Evolutionary conservation across 208 protist genomes (phyloP).

Genomic region (Leishmania tropica): DNA sequence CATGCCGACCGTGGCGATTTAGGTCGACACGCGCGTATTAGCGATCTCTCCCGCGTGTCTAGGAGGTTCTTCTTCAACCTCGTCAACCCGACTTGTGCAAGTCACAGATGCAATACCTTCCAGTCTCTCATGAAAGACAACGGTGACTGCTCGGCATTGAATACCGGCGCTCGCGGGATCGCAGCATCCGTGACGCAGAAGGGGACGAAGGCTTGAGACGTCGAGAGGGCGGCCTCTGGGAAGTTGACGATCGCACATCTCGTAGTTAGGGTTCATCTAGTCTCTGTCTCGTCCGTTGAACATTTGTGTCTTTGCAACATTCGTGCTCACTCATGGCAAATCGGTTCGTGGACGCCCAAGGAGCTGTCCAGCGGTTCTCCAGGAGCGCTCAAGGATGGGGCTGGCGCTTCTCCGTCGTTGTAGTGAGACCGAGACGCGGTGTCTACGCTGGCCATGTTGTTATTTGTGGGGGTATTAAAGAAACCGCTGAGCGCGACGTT

Average conservation of each 20-base stretch:
- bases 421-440: neutral
- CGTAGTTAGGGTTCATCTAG: neutral
- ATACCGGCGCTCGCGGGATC: neutral
- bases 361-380: constrained; percentile 8
- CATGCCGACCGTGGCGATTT: neutral
- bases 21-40: neutral
- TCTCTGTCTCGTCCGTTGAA: neutral
- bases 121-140: neutral
- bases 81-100: neutral
- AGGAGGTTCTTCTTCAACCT: neutral
- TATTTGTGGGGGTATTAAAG: constrained; percentile 26
- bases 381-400: neutral
- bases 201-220: neutral
- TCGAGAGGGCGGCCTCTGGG: neutral
- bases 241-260: neutral
- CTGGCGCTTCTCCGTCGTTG: constrained; percentile 1
- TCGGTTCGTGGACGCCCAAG: neutral
- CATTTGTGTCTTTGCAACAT: neutral
- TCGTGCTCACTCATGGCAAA: neutral
- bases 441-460: constrained; percentile 4
- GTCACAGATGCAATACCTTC: neutral
- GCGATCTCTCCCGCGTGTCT: neutral
- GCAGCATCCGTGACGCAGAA: neutral
- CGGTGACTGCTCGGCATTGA: neutral
- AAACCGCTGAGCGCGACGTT: constrained; percentile 44